Evolutionary conservation across 176 grass and related monocot genomes (phyloP).

Genomic region (Pharus latifolius): DNA sequence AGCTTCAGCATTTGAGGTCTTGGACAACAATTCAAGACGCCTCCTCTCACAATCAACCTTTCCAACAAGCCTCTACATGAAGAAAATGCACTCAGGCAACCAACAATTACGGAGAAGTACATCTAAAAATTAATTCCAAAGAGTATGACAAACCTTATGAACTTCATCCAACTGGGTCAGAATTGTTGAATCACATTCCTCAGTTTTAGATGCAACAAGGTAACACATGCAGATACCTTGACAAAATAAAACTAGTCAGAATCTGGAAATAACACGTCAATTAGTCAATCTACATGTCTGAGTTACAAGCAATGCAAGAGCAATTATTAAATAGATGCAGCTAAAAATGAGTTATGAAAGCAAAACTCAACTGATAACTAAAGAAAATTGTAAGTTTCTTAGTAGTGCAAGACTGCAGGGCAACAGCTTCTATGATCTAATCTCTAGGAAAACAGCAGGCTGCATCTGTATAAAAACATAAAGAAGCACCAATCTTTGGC

Average conservation of each 20-base stretch:
- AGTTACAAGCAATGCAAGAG: neutral
- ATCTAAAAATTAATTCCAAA: neutral
- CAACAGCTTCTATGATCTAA: no score
- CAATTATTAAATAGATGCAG: neutral
- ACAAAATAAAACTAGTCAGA: neutral
- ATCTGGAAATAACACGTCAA: neutral
- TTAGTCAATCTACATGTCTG: neutral
- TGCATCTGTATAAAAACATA: neutral
- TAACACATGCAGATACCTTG: conserved; percentile 54
- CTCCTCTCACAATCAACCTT: conserved; percentile 48
- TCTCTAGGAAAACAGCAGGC: neutral
- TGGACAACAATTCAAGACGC: conserved; percentile 38
- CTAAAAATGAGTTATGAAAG: neutral
- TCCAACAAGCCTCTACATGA: conserved; percentile 41
- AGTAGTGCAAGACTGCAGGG: no score
- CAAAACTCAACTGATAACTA: neutral
- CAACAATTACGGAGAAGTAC: neutral
- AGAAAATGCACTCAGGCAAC: conserved; percentile 32
- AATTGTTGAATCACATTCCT: conserved; percentile 41
- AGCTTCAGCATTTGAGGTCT: conserved; percentile 11
- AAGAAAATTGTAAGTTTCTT: neutral
- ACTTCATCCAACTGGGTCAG: conserved; percentile 43
- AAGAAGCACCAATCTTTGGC: neutral
- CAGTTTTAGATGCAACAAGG: conserved; percentile 24
- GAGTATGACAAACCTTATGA: conserved; percentile 54